Percentiles rank a stretch among this genome's conserved stretches.
Conservation (phyloP, 768 basidiomycete genomes). For the Kockovaella imperatae region DNA sequence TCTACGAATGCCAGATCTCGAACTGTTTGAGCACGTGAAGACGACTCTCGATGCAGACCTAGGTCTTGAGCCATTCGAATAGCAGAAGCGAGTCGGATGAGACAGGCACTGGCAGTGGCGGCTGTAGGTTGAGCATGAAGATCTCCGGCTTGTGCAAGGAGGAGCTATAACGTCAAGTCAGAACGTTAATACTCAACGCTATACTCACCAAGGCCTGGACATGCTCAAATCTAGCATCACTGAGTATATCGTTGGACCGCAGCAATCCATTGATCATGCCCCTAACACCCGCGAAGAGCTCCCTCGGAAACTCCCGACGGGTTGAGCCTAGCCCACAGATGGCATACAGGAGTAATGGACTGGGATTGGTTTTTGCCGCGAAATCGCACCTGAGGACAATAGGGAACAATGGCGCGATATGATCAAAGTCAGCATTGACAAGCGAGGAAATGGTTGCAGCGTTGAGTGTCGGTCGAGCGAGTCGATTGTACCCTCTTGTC, state of each 20-base stretch:
- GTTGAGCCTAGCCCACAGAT: constrained; percentile 84
- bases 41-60: constrained; percentile 83
- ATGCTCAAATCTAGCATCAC: constrained; percentile 74
- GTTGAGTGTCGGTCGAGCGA: constrained; percentile 33
- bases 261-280: constrained; percentile 78
- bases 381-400: constrained; percentile 85
- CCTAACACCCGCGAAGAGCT: constrained; percentile 82
- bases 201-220: constrained; percentile 62
- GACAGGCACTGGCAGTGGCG: constrained; percentile 72
- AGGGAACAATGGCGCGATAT: constrained; percentile 73
- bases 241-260: constrained; percentile 82
- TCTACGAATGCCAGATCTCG: constrained; percentile 54
- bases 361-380: constrained; percentile 64
- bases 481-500: constrained; percentile 16
- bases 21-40: constrained; percentile 46
- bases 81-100: constrained; percentile 75
- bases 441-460: constrained; percentile 50
- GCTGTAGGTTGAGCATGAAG: constrained; percentile 84
- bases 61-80: constrained; percentile 97
- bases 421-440: constrained; percentile 88
- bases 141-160: constrained; percentile 56
- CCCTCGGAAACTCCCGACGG: constrained; percentile 72
- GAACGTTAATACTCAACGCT: neutral
- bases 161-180: constrained; percentile 15
- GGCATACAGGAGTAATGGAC: constrained; percentile 74